These are phyloP conservation scores for Penicillium sp. DNA, from an alignment of 2,329 filamentous ascomycete genomes.

Conservation along the genomic window DNA sequence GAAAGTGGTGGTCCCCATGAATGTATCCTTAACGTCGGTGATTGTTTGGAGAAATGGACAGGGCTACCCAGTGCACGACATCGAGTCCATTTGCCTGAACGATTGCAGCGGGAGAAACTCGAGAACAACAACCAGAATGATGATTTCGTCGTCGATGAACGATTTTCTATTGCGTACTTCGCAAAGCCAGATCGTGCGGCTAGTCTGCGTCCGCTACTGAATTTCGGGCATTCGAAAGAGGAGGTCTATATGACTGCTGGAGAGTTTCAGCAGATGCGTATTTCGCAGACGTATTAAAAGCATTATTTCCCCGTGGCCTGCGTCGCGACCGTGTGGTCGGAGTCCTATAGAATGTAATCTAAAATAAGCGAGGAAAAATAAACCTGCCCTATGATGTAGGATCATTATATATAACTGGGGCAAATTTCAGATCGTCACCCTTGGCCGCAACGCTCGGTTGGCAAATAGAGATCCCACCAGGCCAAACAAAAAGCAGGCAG, in stretches of 20 bases:
- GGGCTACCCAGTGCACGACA: conserved; percentile 3
- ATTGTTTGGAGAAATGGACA: conserved; percentile 9
- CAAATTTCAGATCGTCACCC: neutral
- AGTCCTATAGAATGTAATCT: neutral
- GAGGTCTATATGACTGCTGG: neutral
- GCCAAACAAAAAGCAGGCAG: neutral
- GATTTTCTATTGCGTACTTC: conserved; percentile 5
- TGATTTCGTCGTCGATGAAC: neutral
- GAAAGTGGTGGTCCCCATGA: neutral
- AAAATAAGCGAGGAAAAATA: neutral
- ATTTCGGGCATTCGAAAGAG: neutral
- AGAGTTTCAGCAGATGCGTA: conserved; percentile 5
- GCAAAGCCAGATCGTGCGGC: conserved; percentile 8
- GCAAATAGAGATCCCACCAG: conserved; percentile 1
- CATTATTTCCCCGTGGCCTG: neutral
- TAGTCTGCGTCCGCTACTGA: conserved; percentile 3
- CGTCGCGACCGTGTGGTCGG: no score
- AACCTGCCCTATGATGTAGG: no score
- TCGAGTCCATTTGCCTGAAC: conserved; percentile 5
- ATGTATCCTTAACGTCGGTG: conserved; percentile 5
- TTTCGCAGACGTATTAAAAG: neutral
- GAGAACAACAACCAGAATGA: neutral
- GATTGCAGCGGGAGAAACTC: neutral
- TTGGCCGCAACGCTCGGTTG: neutral
- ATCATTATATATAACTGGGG: no score